Percentiles rank a stretch among this genome's conserved stretches.
phyloP scores from a whole-genome alignment of 352 stramenopile genomes.

The Phytophthora capsici region DNA sequence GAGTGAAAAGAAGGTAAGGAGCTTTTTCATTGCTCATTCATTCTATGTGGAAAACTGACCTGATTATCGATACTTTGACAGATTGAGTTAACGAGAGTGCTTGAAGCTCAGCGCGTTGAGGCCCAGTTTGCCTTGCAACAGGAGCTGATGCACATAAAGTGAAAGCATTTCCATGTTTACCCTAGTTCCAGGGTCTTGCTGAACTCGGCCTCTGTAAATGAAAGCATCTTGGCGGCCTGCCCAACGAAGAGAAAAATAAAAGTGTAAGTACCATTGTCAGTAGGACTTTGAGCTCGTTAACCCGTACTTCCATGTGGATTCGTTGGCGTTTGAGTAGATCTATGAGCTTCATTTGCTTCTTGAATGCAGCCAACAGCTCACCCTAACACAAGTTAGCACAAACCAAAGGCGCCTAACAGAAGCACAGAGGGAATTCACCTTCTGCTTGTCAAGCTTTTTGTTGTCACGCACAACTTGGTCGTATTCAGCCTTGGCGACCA shows the following conservation, averaged over 20 bases:
- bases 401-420: neutral
- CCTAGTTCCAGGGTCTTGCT: conserved; percentile 76
- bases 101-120: conserved; percentile 79
- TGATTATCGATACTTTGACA: conserved; percentile 22
- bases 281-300: neutral
- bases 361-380: conserved; percentile 78
- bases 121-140: conserved; percentile 71
- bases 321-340: conserved; percentile 86
- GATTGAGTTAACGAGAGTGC: conserved; percentile 75
- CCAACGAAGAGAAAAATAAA: conserved; percentile 6
- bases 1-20: conserved; percentile 80
- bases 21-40: too few relatives aligned
- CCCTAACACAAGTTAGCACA: conserved; percentile 35
- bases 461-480: conserved; percentile 71
- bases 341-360: conserved; percentile 90
- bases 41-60: neutral
- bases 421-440: conserved; percentile 37
- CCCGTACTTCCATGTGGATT: conserved; percentile 84
- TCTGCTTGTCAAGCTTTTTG: conserved; percentile 86
- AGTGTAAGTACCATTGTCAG: conserved; percentile 13
- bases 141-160: conserved; percentile 65
- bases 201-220: conserved; percentile 86
- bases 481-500: conserved; percentile 58
- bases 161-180: conserved; percentile 25
- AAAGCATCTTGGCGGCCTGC: conserved; percentile 85